Evolutionary conservation across 345 rosid genomes (phyloP).

Genomic region (Heritiera littoralis): DNA sequence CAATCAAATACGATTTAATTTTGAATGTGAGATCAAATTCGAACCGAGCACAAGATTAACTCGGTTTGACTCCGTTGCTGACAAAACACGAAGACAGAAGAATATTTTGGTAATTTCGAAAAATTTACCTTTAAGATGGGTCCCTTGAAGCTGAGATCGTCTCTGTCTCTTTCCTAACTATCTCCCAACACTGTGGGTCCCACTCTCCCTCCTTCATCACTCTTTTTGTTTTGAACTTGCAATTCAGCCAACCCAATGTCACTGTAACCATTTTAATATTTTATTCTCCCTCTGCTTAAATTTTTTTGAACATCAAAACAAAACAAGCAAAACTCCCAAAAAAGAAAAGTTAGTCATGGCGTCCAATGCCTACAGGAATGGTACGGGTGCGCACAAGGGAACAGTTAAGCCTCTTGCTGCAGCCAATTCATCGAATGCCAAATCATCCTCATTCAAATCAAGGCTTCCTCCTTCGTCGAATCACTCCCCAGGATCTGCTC

Average conservation of each 20-base stretch:
- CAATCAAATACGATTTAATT: no score
- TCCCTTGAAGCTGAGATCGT: constrained; percentile 25
- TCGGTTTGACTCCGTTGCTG: no score
- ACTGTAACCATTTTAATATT: not conserved
- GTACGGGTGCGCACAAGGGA: constrained; percentile 49
- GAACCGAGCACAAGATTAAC: no score
- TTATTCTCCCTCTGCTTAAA: no score
- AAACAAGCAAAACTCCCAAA: not conserved
- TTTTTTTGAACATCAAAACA: not conserved
- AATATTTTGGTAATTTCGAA: constrained; percentile 19
- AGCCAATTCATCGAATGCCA: constrained; percentile 42
- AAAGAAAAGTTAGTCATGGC: constrained; percentile 42
- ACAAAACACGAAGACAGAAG: not conserved
- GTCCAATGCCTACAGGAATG: constrained; percentile 57
- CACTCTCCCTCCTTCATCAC: constrained; percentile 23
- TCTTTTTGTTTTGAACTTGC: constrained; percentile 34
- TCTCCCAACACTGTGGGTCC: constrained; percentile 19
- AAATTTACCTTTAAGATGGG: not conserved
- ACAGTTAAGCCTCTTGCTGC: constrained; percentile 39
- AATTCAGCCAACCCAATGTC: constrained; percentile 22
- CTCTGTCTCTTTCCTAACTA: constrained; percentile 31
- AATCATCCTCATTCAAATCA: constrained; percentile 76
- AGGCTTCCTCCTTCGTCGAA: constrained; percentile 48
- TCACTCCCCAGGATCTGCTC: constrained; percentile 39
- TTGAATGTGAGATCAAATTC: no score